Base-by-base conservation (phyloP, 1,284 basidiomycete species). In the Naganishia albida region DNA sequence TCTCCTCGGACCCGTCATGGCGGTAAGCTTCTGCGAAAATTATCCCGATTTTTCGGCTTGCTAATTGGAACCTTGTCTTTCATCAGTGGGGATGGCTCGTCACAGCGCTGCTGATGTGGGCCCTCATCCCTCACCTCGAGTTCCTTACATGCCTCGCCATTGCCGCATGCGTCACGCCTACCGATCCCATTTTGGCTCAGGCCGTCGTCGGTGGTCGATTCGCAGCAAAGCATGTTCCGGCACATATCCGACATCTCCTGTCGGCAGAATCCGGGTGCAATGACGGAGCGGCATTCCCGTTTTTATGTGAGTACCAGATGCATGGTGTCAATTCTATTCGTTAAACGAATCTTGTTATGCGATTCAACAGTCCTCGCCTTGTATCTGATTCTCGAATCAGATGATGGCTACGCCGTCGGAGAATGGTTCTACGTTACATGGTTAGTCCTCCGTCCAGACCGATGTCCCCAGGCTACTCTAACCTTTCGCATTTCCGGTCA, bases 151-250 rank as follows among this genome's bases (percentile, higher is more conserved):
- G 88, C 54, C 84, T 98, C 69, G 91, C 90, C 57, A 86, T 98
- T 63, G 93, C 91, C 18, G 93, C 95, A 0, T 95, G 92, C 77
- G 86, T 97, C 28, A 97, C 95, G 0, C 96, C 95, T 0, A 98
- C 96, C 12, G 96, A 99, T 79, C 95, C 95, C 42, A 82, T 81
- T 67, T 74, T 82, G 68, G 80, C 82, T 0, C 81, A 83, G 60
- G 80, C 81, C 28, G 79, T 99, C 63, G 89, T 99, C 15, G 95
- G 96, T 74, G 95, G 96, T 62, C 95, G 93, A 79, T 99, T 95
- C 81, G 95, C 95, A 2, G 91, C 99, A 77, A 96, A 97, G 75
- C 95, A 99, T 73, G 95, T 99, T 18, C 95, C 95, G 0, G 88
- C 92, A 0, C 96, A 99, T 77, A 84, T 99, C 53, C 87, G 94